A percentile compares a stretch with the other conserved stretches of the same genome.
phyloP scores from a whole-genome alignment of 345 rosid genomes.

The Limnanthes douglasii region DNA sequence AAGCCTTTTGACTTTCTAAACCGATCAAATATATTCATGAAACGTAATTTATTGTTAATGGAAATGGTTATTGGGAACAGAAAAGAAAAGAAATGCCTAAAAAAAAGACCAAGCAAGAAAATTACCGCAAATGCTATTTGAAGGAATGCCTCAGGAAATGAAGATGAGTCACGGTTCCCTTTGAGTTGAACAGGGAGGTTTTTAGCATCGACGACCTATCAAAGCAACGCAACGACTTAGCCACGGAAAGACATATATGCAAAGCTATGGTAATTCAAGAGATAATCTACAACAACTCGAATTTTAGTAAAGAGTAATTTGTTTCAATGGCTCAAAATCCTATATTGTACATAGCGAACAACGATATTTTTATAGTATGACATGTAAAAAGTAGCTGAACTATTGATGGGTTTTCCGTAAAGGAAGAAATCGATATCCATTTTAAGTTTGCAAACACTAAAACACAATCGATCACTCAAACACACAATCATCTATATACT shows the following conservation, averaged over 20 bases:
- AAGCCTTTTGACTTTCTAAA: slow-evolving; percentile 3
- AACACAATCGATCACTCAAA: no score
- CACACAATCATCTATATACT: slow-evolving; percentile 11
- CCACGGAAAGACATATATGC: no score
- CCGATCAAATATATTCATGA: not conserved
- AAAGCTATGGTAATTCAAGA: not conserved
- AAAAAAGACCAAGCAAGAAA: not conserved
- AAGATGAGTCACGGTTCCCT: slow-evolving; percentile 32
- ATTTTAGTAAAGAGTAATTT: no score
- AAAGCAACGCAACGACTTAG: slow-evolving; percentile 10
- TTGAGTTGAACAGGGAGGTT: slow-evolving; percentile 70
- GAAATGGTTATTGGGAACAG: no score
- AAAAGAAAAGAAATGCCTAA: no score
- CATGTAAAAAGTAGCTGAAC: no score
- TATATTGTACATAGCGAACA: no score
- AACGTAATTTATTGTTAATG: not conserved
- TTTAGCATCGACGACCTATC: slow-evolving; percentile 93
- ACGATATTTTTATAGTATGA: no score
- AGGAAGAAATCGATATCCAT: not conserved
- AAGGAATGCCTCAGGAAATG: slow-evolving; percentile 83
- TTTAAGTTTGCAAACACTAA: no score
- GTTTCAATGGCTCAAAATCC: no score
- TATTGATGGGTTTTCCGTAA: no score
- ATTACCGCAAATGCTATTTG: slow-evolving; percentile 91
- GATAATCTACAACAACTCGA: no score